A percentile compares a stretch with the other conserved stretches of the same genome.
phyloP scores from a whole-genome alignment of 2,329 filamentous ascomycete species.

The Hortaea werneckii region DNA sequence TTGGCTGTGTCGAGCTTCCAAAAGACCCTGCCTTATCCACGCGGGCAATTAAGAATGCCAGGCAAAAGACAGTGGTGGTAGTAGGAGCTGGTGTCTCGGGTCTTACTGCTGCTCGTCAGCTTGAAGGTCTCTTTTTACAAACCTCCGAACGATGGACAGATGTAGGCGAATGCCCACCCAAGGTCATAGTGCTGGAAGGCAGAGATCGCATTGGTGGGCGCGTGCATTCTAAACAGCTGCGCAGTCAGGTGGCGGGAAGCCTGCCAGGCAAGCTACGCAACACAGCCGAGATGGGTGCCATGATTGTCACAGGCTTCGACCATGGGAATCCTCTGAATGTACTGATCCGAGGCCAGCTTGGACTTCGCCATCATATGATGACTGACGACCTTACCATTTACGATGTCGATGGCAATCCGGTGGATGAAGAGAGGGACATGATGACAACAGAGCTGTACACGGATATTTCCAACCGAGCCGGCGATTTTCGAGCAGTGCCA shows the following conservation, averaged over 20 bases:
- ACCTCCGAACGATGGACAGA: conserved; percentile 59
- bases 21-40: conserved; percentile 13
- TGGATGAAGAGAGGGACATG: conserved; percentile 67
- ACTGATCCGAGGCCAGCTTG: conserved; percentile 81
- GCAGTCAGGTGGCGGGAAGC: conserved; percentile 46
- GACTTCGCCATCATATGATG: conserved; percentile 73
- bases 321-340: conserved; percentile 88
- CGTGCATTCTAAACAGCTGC: conserved; percentile 73
- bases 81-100: conserved; percentile 93
- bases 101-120: conserved; percentile 79
- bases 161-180: conserved; percentile 57
- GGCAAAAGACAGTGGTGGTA: conserved; percentile 67
- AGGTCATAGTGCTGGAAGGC: conserved; percentile 75
- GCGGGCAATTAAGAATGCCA: conserved; percentile 31
- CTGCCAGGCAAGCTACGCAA: conserved; percentile 48
- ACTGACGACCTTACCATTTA: conserved; percentile 77
- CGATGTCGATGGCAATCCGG: conserved; percentile 67
- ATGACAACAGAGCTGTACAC: conserved; percentile 90
- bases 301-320: conserved; percentile 96
- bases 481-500: conserved; percentile 75
- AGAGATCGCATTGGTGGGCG: conserved; percentile 79
- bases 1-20: conserved; percentile 74
- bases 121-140: conserved; percentile 77
- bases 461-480: conserved; percentile 83
- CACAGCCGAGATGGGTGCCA: conserved; percentile 93